Base-by-base conservation (phyloP, 371 early-diverging fungal genomes). In the Blastocladiella emersonii region DNA sequence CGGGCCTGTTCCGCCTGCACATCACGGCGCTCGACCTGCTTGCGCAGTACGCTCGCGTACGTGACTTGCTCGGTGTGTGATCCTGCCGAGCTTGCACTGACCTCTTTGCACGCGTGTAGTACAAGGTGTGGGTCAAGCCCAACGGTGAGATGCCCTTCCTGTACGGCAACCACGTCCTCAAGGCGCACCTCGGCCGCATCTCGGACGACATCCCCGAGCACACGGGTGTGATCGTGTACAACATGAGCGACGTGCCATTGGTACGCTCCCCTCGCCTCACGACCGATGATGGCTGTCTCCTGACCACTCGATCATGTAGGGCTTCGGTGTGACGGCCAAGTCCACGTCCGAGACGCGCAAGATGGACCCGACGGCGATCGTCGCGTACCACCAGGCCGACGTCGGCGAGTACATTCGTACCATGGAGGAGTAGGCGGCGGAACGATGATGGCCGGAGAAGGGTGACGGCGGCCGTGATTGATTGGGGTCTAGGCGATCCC, bases 121-220 rank as follows among this genome's bases (percentile, higher is more conserved):
- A 90, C 79, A 93, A 93, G 76, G 88, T 99, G 51, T 99, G 98
- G 97, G 87, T 99, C 61, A 98, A 98, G 77, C 92, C 92, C 45
- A 93, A 89, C 72, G 98, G 98, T 64, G 99, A 99, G 76, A 99
- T 98, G 99, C 92, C 97, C 30, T 97, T 90, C 80, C 71, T 99
- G 68, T 99, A 99, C 73, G 99, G 99, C 39, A 99, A 99, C 82
- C 92, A 99, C 73, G 85, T 99, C 37, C 86, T 98, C 64, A 98
- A 96, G 77, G 95, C 97, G 30, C 99, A 99, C 74, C 76, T 99
- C 64, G 92, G 91, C 44, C 82, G 94, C 62, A 91, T 98, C 56
- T 91, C 98, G 6, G 98, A 98, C 65, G 93, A 97, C 74, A 91
- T 95, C 19, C 96, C 98, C 37, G 92, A 95, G 73, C 96, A 98